A percentile compares a stretch with the other conserved stretches of the same genome.
Evolutionary conservation across 345 rosid species (phyloP).

Genomic region (Tarenaya hassleriana): DNA sequence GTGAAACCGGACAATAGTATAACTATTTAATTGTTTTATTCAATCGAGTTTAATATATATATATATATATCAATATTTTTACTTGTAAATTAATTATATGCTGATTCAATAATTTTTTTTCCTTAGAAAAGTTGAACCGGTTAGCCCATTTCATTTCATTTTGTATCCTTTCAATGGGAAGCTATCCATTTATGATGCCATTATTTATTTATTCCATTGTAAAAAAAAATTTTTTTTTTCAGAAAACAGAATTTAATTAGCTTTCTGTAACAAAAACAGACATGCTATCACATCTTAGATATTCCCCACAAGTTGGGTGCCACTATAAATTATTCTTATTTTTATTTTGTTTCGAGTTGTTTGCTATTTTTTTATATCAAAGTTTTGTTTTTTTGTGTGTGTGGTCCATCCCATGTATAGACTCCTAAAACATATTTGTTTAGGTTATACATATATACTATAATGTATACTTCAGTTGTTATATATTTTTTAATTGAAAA

Average conservation of each 20-base stretch:
- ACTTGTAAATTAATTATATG: no score
- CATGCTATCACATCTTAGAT: conserved; percentile 49
- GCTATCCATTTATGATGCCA: no score
- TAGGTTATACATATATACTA: neutral
- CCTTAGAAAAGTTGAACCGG: no score
- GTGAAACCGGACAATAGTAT: no score
- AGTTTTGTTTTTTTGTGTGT: conserved; percentile 27
- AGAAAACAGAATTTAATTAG: neutral
- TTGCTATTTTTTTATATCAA: conserved; percentile 38
- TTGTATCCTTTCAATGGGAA: no score
- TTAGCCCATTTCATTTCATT: no score
- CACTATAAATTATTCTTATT: conserved; percentile 39
- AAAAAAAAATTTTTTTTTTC: neutral
- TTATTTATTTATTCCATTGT: neutral
- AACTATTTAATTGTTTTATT: no score
- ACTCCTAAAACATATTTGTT: conserved; percentile 29
- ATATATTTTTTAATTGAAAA: no score
- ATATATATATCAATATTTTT: no score
- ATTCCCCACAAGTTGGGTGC: conserved; percentile 70
- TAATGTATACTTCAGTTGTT: conserved; percentile 17
- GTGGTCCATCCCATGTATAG: conserved; percentile 66
- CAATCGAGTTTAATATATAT: no score
- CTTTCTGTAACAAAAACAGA: conserved; percentile 41
- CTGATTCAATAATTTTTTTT: no score
- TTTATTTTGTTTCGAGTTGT: no score